A percentile compares a stretch with the other conserved stretches of the same genome.
phyloP scores from a whole-genome alignment of 2,329 filamentous ascomycete species.

The Acephala macrosclerotiorum region DNA sequence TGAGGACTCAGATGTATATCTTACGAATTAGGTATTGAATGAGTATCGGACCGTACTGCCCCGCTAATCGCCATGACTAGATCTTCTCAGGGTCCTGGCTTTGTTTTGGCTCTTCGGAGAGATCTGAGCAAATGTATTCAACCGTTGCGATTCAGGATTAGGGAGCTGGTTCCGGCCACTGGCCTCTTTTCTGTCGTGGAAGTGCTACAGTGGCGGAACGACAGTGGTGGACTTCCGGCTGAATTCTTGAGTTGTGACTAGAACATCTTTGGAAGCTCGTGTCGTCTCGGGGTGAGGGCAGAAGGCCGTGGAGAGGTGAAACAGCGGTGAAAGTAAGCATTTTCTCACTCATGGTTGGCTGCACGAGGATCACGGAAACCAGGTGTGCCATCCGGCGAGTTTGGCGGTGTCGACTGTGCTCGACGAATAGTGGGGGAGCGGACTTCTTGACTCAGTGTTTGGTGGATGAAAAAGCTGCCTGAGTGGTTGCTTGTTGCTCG shows the following conservation, averaged over 20 bases:
- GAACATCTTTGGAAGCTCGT: constrained; percentile 5
- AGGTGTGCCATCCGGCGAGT: not conserved
- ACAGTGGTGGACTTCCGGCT: constrained; percentile 1
- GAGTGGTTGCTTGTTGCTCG: constrained; percentile 7
- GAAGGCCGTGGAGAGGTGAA: not conserved
- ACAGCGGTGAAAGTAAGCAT: not conserved
- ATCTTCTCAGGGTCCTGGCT: not conserved
- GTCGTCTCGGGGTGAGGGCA: not conserved
- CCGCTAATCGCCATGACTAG: constrained; percentile 8
- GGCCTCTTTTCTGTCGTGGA: not conserved
- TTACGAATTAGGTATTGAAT: not conserved
- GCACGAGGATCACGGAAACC: not conserved
- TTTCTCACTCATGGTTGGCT: not conserved
- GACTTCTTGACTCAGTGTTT: not conserved
- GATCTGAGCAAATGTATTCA: constrained; percentile 4
- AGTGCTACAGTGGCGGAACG: not conserved
- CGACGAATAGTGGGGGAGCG: constrained; percentile 13
- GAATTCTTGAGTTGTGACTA: not conserved
- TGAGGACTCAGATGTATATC: constrained; percentile 13
- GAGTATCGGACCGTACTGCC: not conserved
- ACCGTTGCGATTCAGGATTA: not conserved
- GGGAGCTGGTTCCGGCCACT: constrained; percentile 2
- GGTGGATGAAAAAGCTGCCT: not conserved
- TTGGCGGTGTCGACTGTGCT: constrained; percentile 2
- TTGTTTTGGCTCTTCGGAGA: not conserved